These are phyloP conservation scores for Pinus taeda DNA, from an alignment of 75 land plant genomes.

Conservation along the genomic window DNA sequence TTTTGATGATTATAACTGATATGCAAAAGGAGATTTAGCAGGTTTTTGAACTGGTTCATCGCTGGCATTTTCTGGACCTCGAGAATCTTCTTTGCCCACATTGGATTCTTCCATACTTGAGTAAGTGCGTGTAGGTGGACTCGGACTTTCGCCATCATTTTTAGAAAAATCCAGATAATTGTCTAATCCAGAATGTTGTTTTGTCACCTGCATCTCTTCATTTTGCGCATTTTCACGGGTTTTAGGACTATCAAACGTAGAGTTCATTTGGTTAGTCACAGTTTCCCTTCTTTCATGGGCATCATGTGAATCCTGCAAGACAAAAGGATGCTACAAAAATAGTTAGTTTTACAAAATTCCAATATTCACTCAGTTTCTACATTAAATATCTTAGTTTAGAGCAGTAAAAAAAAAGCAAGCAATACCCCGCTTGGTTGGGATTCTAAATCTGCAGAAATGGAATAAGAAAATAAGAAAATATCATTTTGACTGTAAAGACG, in stretches of 20 bases:
- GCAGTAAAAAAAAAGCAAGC: no score
- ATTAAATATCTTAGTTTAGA: no score
- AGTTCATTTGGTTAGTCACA: neutral
- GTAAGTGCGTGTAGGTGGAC: no score
- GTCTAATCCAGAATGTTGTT: neutral
- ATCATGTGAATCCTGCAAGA: neutral
- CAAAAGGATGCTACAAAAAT: neutral
- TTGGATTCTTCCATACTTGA: neutral
- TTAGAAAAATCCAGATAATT: neutral
- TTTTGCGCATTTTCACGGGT: neutral
- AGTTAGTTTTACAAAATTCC: neutral
- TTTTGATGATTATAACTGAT: neutral
- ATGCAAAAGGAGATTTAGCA: neutral
- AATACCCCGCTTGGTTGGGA: no score
- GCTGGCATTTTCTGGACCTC: neutral
- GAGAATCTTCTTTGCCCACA: neutral
- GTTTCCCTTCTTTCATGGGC: neutral
- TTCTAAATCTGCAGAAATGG: no score
- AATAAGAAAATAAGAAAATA: no score
- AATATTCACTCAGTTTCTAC: no score
- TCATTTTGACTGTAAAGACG: no score
- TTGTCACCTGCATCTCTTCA: neutral
- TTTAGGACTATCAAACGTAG: slow-evolving; percentile 1
- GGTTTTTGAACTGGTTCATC: slow-evolving; percentile 1
- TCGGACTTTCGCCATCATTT: neutral